A percentile compares a stretch with the other conserved stretches of the same genome.
Evolutionary conservation across 1,284 basidiomycete genomes (phyloP).

Genomic region (Trametes pubescens): DNA sequence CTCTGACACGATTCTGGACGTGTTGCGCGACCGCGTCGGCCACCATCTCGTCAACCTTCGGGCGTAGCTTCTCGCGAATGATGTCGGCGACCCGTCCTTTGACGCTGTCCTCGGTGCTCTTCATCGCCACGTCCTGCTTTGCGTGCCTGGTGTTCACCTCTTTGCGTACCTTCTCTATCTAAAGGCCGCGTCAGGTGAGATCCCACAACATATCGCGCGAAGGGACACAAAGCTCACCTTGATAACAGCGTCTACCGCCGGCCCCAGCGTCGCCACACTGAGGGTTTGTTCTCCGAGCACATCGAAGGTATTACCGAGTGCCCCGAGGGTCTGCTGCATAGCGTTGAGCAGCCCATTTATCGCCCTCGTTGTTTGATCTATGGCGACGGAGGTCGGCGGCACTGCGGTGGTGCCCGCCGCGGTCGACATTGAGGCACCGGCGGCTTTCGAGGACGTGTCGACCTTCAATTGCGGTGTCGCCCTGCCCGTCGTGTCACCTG

Average conservation of each 20-base stretch:
- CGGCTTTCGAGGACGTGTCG: not conserved
- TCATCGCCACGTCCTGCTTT: slow-evolving; percentile 48
- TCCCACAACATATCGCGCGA: not conserved
- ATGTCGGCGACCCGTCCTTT: slow-evolving; percentile 49
- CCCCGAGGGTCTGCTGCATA: slow-evolving; percentile 51
- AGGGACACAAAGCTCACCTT: slow-evolving; percentile 44
- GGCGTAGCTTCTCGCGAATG: slow-evolving; percentile 46
- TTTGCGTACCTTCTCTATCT: slow-evolving; percentile 50
- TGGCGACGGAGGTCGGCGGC: not conserved
- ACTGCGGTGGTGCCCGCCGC: not conserved
- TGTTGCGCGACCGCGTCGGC: slow-evolving; percentile 47
- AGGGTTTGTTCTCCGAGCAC: slow-evolving; percentile 54
- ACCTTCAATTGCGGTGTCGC: not conserved
- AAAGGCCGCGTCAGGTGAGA: not conserved
- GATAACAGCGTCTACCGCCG: slow-evolving; percentile 52
- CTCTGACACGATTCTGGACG: slow-evolving; percentile 47
- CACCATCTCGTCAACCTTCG: slow-evolving; percentile 45
- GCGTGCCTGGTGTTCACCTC: slow-evolving; percentile 49
- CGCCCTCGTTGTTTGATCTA: not conserved
- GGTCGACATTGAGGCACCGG: not conserved
- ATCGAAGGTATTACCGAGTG: slow-evolving; percentile 52
- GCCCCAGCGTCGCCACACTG: slow-evolving; percentile 50
- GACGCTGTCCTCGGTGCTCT: slow-evolving; percentile 46
- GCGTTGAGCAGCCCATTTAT: slow-evolving; percentile 47
- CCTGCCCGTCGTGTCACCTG: not conserved